These are phyloP conservation scores for Carex pumila DNA, from an alignment of 176 grass and related monocot genomes.

Conservation along the genomic window DNA sequence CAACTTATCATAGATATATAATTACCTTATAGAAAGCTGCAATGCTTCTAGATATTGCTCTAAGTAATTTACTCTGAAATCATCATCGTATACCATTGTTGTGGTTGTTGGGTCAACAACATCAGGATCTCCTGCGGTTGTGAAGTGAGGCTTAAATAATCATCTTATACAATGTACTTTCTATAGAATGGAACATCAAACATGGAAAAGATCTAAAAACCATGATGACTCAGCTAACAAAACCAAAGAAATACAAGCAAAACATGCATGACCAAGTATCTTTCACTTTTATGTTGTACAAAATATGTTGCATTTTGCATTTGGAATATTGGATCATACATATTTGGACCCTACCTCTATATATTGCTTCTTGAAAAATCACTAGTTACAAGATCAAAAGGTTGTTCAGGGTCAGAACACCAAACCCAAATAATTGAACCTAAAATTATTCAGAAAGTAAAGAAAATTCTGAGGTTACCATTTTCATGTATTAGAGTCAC, in stretches of 20 bases:
- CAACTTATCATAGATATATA: not conserved
- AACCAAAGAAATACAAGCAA: not conserved
- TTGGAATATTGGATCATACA: not conserved
- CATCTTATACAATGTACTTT: not conserved
- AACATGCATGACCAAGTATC: not conserved
- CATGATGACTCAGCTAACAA: not conserved
- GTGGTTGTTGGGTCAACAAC: not conserved
- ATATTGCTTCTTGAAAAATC: not conserved
- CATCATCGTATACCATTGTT: not conserved
- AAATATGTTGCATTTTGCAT: not conserved
- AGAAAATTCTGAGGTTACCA: conserved; percentile 29
- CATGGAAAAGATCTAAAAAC: not conserved
- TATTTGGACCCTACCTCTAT: not conserved
- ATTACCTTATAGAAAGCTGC: conserved; percentile 15
- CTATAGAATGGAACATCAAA: not conserved
- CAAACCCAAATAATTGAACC: not conserved
- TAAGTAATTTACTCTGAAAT: conserved; percentile 6
- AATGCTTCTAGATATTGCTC: conserved; percentile 24
- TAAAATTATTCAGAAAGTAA: not conserved
- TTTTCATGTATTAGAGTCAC: conserved; percentile 71
- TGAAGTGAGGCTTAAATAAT: not conserved
- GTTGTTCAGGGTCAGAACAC: not conserved
- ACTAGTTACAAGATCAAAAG: not conserved
- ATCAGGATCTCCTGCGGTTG: conserved; percentile 6
- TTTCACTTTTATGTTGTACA: not conserved